phyloP scores from a whole-genome alignment of 306 rosid genomes.

The Citrullus mucosospermus region DNA sequence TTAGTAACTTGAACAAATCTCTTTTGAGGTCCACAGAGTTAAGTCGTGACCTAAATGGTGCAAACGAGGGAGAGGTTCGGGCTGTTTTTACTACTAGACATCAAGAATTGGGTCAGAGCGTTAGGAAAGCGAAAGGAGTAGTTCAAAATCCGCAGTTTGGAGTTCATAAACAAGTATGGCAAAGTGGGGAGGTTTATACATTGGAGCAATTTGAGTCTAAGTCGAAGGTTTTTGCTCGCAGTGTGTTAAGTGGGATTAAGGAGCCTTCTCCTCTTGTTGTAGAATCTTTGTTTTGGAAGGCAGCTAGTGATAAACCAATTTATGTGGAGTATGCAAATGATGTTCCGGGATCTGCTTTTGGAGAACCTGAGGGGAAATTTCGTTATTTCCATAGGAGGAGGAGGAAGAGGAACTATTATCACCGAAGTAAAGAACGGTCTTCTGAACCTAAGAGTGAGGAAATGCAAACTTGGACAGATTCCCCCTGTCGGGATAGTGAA shows the following conservation, averaged over 20 bases:
- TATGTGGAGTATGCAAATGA: constrained; percentile 94
- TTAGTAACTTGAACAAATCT: constrained; percentile 68
- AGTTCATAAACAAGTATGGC: constrained; percentile 94
- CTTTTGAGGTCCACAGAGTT: constrained; percentile 63
- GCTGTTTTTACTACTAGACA: constrained; percentile 96
- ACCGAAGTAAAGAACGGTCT: constrained; percentile 34
- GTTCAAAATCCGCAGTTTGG: constrained; percentile 30
- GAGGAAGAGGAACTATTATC: constrained; percentile 65
- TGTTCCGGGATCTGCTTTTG: constrained; percentile 96
- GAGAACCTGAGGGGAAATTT: constrained; percentile 63
- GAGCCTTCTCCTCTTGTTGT: constrained; percentile 67
- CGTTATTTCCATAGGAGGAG: constrained; percentile 43
- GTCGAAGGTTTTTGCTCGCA: constrained; percentile 56
- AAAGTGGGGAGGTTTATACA: constrained; percentile 86
- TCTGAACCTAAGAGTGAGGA: constrained; percentile 33
- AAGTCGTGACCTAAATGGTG: constrained; percentile 26
- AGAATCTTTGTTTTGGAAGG: constrained; percentile 95
- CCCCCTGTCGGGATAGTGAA: constrained; percentile 15
- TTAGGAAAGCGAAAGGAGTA: constrained; percentile 46
- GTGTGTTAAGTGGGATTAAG: constrained; percentile 42
- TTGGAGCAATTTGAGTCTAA: constrained; percentile 89
- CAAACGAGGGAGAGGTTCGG: constrained; percentile 37
- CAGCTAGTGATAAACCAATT: constrained; percentile 81
- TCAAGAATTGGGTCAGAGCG: constrained; percentile 73
- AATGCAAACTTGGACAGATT: constrained; percentile 11